Percentiles rank a stretch among this genome's conserved stretches.
Evolutionary conservation across 257 asterid species (phyloP).

Genomic region (Primulina tabacum): DNA sequence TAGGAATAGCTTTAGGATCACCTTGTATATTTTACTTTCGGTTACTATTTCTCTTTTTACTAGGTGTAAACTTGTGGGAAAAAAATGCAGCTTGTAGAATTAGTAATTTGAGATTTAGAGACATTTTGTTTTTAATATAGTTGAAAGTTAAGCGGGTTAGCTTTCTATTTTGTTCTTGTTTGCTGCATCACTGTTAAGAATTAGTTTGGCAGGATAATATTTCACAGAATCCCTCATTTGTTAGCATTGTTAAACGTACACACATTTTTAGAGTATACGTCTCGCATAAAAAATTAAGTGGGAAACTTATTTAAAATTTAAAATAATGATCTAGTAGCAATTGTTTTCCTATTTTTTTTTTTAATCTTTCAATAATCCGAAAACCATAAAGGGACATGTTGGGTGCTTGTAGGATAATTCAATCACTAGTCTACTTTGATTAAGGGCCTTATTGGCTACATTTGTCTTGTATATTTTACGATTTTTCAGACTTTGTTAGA

Average conservation of each 20-base stretch:
- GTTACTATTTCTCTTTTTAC: constrained; percentile 11
- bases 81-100: constrained; percentile 27
- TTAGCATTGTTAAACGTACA: neutral
- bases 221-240: neutral
- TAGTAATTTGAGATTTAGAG: constrained; percentile 17
- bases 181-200: neutral
- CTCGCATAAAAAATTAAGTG: no score
- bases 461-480: no score
- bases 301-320: no score
- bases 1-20: constrained; percentile 34
- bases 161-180: neutral
- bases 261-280: no score
- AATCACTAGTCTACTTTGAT: no score
- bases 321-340: neutral
- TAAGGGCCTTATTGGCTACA: no score
- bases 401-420: neutral
- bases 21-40: constrained; percentile 36
- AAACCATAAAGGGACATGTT: no score
- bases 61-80: constrained; percentile 25
- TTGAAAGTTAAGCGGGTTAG: neutral
- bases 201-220: neutral
- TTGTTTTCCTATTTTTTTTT: neutral
- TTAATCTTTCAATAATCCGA: no score
- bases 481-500: no score
- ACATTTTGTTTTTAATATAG: constrained; percentile 36